Base-by-base conservation (phyloP, 1,284 basidiomycete species). In the Ganoderma sinense region DNA sequence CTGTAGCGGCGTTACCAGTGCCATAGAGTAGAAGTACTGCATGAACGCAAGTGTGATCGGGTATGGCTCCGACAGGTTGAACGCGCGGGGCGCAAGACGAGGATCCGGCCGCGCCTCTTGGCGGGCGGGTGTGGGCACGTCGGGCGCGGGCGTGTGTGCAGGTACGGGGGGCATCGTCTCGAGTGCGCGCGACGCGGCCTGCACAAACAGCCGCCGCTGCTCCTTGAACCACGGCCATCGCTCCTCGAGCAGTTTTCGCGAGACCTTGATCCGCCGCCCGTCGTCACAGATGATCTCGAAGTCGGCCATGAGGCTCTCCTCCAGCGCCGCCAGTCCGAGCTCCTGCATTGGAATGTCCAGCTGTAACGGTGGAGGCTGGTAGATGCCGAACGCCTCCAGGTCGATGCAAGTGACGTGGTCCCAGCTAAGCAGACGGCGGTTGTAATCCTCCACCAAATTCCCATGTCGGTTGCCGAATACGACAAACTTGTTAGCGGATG, bases 141-240 rank as follows among this genome's bases (percentile, higher is more conserved):
- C 87, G 6, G 91, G 89, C 48, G 90, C 82, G 5, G 87, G 83
- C 0, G 88, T 82, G 71, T 91, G 85, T 82, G 89, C 88, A 1
- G 86, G 78, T 13, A 89, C 87, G 2, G 84, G 77, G 0, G 92
- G 89, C 62, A 92, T 80, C n/a, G 82, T 80, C 60, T 90, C 87
- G 51, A 90, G 81, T 3, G 87, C 84, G 36, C 82, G 83, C 62
- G 82, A 82, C 0, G 91, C 91, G 8, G 83, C 85, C 64, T 87
- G 84, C 40, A 90, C 74, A 75, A 93, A 89, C 66, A 84, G 81
- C 65, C 82, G 79, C 29, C 91, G 84, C 78, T 96, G 91, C 65
- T 91, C 87, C 69, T 88, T 89, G 85, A 98, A 97, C 97, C 97
- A 98, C 0, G 93, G 90, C 97, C 97, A 99, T 18, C 97, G 88